These are phyloP conservation scores for Hypoxylon sp. DNA, from an alignment of 2,329 filamentous ascomycete genomes.

Conservation along the genomic window DNA sequence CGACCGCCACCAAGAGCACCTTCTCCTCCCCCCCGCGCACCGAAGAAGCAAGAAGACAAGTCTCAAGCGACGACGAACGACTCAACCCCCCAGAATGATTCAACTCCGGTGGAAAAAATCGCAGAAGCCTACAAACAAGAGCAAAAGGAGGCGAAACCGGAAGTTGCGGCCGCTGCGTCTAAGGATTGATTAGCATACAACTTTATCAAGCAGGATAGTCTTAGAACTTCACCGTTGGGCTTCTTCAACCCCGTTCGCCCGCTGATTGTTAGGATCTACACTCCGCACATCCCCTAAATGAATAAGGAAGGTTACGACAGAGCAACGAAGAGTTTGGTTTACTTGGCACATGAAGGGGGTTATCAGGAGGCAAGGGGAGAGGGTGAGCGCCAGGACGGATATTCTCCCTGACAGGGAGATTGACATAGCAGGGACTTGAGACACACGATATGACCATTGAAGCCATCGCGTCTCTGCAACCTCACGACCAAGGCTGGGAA, in stretches of 20 bases:
- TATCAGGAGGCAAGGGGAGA: constrained; percentile 34
- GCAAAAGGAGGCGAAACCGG: constrained; percentile 47
- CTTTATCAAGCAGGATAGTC: constrained; percentile 39
- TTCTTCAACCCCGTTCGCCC: constrained; percentile 23
- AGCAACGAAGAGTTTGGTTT: constrained; percentile 49
- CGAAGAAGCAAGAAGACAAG: constrained; percentile 51
- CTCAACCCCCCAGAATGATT: constrained; percentile 49
- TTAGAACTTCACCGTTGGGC: constrained; percentile 32
- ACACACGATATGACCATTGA: constrained; percentile 40
- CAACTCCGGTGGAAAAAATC: constrained; percentile 43
- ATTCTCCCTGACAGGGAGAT: constrained; percentile 29
- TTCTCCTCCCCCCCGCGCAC: constrained; percentile 53
- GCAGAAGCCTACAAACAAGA: constrained; percentile 49
- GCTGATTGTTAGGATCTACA: constrained; percentile 40
- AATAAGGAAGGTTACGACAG: constrained; percentile 47
- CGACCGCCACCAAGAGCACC: constrained; percentile 54
- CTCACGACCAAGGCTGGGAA: constrained; percentile 17
- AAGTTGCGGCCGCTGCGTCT: constrained; percentile 43
- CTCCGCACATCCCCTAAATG: constrained; percentile 41
- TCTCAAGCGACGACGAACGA: constrained; percentile 46
- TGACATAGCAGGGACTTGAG: constrained; percentile 38
- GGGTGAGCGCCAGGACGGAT: constrained; percentile 26
- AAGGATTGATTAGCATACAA: constrained; percentile 47
- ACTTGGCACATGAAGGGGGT: constrained; percentile 45
- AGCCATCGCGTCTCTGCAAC: constrained; percentile 21